These are phyloP conservation scores for Cyberlindnera samutprakarnensis DNA, from an alignment of 805 yeast species.

Conservation along the genomic window DNA sequence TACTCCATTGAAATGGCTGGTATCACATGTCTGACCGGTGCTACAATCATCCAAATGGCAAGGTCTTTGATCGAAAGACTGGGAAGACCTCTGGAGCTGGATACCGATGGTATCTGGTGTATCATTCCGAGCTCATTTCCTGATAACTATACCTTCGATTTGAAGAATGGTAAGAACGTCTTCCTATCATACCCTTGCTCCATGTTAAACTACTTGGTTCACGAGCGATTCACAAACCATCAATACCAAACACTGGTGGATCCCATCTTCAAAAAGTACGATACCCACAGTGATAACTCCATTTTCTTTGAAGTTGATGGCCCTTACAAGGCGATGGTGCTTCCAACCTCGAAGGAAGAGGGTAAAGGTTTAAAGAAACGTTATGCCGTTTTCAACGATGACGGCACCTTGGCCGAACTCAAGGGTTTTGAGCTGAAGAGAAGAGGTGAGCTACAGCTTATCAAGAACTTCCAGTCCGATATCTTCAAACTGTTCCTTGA, in stretches of 20 bases:
- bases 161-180: conserved; percentile 71
- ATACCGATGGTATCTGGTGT: conserved; percentile 99
- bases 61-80: conserved; percentile 81
- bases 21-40: conserved; percentile 95
- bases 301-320: conserved; percentile 98
- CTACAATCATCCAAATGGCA: conserved; percentile 97
- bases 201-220: conserved; percentile 91
- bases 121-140: conserved; percentile 91
- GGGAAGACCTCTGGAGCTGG: conserved; percentile 93
- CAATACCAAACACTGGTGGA: conserved; percentile 88
- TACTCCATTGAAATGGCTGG: conserved; percentile 99
- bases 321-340: conserved; percentile 94
- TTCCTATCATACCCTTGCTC: conserved; percentile 89
- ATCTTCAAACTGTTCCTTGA: conserved; percentile 86
- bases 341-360: conserved; percentile 96
- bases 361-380: conserved; percentile 94
- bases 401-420: conserved; percentile 89
- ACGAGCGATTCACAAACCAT: conserved; percentile 83
- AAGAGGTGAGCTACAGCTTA: conserved; percentile 90
- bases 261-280: conserved; percentile 58
- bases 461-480: conserved; percentile 93
- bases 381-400: conserved; percentile 94
- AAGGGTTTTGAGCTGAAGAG: conserved; percentile 96
- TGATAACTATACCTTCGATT: conserved; percentile 66
- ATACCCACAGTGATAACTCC: conserved; percentile 80